Percentiles rank a stretch among this genome's conserved stretches.
phyloP scores from a whole-genome alignment of 805 yeast species.

The Torulaspora maleeae region DNA sequence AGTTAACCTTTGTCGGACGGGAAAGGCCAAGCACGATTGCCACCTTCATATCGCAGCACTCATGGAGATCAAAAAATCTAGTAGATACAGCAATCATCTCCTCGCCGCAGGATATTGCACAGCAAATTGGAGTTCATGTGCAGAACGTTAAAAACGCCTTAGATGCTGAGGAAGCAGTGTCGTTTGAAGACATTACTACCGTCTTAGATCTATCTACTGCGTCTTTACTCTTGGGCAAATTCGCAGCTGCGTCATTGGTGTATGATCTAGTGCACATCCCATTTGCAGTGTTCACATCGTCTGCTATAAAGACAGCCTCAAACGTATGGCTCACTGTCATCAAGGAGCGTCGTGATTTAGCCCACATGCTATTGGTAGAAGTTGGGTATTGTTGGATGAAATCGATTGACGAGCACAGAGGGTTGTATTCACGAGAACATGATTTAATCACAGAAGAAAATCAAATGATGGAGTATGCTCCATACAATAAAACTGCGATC shows the following conservation, averaged over 20 bases:
- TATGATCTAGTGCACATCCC: constrained; percentile 61
- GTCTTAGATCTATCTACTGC: constrained; percentile 45
- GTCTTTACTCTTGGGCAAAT: constrained; percentile 38
- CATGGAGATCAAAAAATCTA: constrained; percentile 54
- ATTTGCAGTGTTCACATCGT: constrained; percentile 57
- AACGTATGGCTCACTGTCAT: constrained; percentile 78
- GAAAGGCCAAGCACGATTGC: constrained; percentile 56
- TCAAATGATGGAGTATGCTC: constrained; percentile 81
- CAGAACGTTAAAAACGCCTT: constrained; percentile 22
- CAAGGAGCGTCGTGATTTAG: constrained; percentile 56
- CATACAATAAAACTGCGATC: constrained; percentile 62
- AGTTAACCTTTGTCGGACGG: constrained; percentile 38
- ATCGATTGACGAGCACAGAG: constrained; percentile 53
- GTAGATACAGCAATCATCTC: constrained; percentile 33
- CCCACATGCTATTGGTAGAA: constrained; percentile 61
- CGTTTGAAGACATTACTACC: constrained; percentile 37
- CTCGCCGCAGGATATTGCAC: constrained; percentile 28
- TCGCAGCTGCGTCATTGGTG: constrained; percentile 39
- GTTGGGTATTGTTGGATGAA: constrained; percentile 65
- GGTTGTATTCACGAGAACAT: constrained; percentile 54
- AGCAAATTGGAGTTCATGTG: constrained; percentile 19
- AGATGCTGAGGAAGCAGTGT: constrained; percentile 18
- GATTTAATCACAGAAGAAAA: constrained; percentile 60
- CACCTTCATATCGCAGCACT: constrained; percentile 68
- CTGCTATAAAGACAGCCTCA: constrained; percentile 58